phyloP scores from a whole-genome alignment of 2,329 filamentous ascomycete genomes.

The Chalara sp. region DNA sequence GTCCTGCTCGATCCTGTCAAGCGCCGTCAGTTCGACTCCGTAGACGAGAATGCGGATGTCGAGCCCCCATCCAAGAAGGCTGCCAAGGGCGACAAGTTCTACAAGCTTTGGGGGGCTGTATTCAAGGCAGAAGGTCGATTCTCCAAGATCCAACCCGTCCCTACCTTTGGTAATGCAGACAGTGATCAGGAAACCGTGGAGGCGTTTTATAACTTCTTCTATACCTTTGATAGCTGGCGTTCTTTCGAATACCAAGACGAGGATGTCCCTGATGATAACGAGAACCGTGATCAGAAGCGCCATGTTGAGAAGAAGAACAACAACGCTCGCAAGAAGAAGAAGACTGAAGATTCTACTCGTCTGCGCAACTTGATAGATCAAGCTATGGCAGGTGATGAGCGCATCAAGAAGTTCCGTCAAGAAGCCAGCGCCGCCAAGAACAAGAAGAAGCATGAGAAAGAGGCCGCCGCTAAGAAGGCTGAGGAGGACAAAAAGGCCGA shows the following conservation, averaged over 20 bases:
- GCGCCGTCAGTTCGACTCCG: constrained; percentile 92
- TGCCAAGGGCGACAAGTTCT: constrained; percentile 78
- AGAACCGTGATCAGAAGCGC: constrained; percentile 98
- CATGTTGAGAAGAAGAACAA: constrained; percentile 98
- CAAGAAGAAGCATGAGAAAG: constrained; percentile 84
- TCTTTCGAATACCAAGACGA: constrained; percentile 98
- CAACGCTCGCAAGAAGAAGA: constrained; percentile 97
- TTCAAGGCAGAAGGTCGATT: constrained; percentile 93
- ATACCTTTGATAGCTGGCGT: constrained; percentile 98
- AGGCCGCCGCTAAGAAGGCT: constrained; percentile 82
- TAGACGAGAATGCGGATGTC: constrained; percentile 88
- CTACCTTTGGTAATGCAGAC: constrained; percentile 76
- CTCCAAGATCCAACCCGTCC: constrained; percentile 85
- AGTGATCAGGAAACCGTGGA: constrained; percentile 86
- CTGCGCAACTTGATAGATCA: constrained; percentile 88
- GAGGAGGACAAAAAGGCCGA: constrained; percentile 78
- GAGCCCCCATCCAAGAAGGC: constrained; percentile 92
- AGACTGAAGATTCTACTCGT: constrained; percentile 92
- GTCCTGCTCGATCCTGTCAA: constrained; percentile 86
- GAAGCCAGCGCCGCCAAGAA: constrained; percentile 91
- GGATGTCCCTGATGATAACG: constrained; percentile 97
- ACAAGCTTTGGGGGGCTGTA: constrained; percentile 86
- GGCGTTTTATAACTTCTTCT: constrained; percentile 99
- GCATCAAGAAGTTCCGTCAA: constrained; percentile 96
- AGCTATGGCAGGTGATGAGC: constrained; percentile 75